Evolutionary conservation across 1,284 basidiomycete species (phyloP).

Genomic region (Puccinia horiana): DNA sequence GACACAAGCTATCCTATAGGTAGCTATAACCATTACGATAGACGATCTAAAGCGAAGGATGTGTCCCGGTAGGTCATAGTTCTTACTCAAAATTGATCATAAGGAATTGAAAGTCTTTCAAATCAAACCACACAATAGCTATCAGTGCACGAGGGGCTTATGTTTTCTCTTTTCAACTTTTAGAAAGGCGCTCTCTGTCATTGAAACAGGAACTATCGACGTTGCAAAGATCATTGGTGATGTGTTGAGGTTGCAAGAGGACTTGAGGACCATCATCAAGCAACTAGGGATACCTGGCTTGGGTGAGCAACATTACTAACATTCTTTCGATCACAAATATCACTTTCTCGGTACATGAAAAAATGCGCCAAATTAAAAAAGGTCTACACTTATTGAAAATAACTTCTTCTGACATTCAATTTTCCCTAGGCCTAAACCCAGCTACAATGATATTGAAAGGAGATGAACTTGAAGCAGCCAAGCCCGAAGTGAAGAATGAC

Average conservation of each 20-base stretch:
- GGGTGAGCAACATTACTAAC: not conserved
- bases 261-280: not conserved
- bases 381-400: too few species aligned
- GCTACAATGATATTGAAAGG: not conserved
- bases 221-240: not conserved
- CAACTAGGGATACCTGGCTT: not conserved
- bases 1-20: not conserved
- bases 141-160: not conserved
- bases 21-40: not conserved
- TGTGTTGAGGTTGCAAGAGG: not conserved
- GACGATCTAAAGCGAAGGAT: not conserved
- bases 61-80: not conserved
- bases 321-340: not conserved
- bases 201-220: not conserved
- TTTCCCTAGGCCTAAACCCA: not conserved
- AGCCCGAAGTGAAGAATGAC: not conserved
- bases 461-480: not conserved
- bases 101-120: too few species aligned
- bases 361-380: not conserved
- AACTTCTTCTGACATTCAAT: too few species aligned
- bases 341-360: not conserved
- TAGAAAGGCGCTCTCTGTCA: not conserved
- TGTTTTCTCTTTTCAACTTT: not conserved
- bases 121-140: not conserved
- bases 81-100: not conserved